Evolutionary conservation across 2,329 filamentous ascomycete genomes (phyloP), one percentile per base, ranked within the genome.

Genomic region (Claviceps humidiphila): DNA sequence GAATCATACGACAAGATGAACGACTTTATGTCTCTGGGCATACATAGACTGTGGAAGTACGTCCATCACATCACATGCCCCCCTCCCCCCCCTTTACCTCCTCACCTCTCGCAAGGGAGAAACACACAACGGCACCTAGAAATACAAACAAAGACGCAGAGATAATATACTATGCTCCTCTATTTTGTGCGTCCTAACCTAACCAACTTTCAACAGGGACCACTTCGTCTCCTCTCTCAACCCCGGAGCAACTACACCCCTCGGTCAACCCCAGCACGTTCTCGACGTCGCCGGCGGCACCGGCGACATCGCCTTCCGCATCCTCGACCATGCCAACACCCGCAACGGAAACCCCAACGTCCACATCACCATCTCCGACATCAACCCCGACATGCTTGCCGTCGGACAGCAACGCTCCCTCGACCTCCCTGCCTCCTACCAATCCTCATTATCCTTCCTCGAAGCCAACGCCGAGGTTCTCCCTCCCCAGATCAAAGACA

Each of bases 1-100:
- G 83, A 87, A 57, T 89, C 86, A 17, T 98, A 98, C 71, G 93
- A 98, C 69, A 85, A 84, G 56, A 98, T 98, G 93, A 98, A 98
- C 72, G 93, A 98, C 68, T 78, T 97, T 59, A 98, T 98, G 93
- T 97, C 93, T 7, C 80, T 98, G 47, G 93, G 93, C 52, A 90
- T 95, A 71, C 93, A 98, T 69, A 86, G 93, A 44, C 74, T 98
- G 40, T 98, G 93, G 93, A 98, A 85, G 80, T 80, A 60, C 49
- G 76, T 68, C 47, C 20, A 20, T 66, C 46, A 43, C 41, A n/a
- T 46, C 22, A 22, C 22, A 22, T 4, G 3, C 11, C 37, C 17
- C 9, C 17, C n/a, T 1, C 14, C 38, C 38, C 16, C n/a, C 6
- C 14, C n/a, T 5, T 8, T 2, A 2, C 8, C 9, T 22, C 6